phyloP scores from a whole-genome alignment of 1,284 basidiomycete species.

The Heterobasidion annosum region DNA sequence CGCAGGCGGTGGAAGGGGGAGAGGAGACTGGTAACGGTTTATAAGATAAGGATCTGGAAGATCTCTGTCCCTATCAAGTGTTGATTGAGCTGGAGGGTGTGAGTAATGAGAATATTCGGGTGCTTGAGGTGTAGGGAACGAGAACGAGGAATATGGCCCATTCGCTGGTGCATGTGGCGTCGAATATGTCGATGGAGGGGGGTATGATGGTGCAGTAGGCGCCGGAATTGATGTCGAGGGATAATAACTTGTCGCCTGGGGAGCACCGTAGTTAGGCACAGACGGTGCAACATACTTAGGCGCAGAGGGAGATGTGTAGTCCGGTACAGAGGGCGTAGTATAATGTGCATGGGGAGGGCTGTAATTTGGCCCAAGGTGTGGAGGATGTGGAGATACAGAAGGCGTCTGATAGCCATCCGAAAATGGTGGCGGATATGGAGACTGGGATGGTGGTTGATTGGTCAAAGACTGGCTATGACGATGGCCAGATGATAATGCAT shows the following conservation, averaged over 20 bases:
- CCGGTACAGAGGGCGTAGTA: too few species aligned
- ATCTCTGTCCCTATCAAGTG: slow-evolving; percentile 7
- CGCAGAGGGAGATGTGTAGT: neutral
- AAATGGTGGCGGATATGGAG: neutral
- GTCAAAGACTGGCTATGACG: neutral
- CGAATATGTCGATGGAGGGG: neutral
- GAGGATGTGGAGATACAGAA: neutral
- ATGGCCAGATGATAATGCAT: neutral
- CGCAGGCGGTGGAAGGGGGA: slow-evolving; percentile 36
- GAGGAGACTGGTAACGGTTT: slow-evolving; percentile 32
- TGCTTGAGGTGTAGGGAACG: slow-evolving; percentile 7
- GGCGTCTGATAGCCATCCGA: neutral
- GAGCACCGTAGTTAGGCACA: neutral
- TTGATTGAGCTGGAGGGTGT: neutral
- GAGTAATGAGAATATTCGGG: neutral
- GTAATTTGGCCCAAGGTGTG: neutral
- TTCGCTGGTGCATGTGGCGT: neutral
- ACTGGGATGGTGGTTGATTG: neutral
- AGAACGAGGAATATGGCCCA: slow-evolving; percentile 3
- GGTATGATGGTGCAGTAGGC: neutral
- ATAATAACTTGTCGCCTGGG: neutral
- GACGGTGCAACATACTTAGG: neutral
- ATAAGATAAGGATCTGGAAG: slow-evolving; percentile 33
- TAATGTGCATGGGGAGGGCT: neutral
- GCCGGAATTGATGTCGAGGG: neutral